These are phyloP conservation scores for Cephaloascus albidus DNA, from an alignment of 805 yeast species.

Conservation along the genomic window DNA sequence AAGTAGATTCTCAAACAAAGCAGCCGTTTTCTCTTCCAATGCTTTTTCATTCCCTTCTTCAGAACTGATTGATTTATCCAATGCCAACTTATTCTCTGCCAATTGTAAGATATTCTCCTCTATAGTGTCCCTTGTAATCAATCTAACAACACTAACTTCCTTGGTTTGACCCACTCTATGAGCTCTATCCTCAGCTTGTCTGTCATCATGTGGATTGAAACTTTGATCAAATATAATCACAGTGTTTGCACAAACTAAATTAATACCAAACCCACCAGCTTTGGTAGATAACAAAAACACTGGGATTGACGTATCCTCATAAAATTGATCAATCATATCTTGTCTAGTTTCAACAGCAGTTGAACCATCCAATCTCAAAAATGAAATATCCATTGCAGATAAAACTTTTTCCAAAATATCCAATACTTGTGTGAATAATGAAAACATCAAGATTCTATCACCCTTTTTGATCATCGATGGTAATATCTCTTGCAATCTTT, in stretches of 20 bases:
- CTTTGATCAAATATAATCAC: slow-evolving; percentile 90
- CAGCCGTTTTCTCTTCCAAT: slow-evolving; percentile 43
- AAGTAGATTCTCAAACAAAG: slow-evolving; percentile 39
- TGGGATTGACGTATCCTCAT: slow-evolving; percentile 73
- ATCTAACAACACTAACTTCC: slow-evolving; percentile 69
- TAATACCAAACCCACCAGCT: slow-evolving; percentile 99
- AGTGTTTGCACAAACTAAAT: slow-evolving; percentile 87
- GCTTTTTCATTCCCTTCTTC: slow-evolving; percentile 24
- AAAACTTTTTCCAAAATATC: slow-evolving; percentile 79
- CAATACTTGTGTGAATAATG: slow-evolving; percentile 86
- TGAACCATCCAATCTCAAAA: slow-evolving; percentile 84
- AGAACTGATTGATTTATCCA: slow-evolving; percentile 58
- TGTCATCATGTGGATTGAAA: slow-evolving; percentile 97
- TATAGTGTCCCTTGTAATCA: slow-evolving; percentile 66
- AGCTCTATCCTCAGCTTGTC: slow-evolving; percentile 97
- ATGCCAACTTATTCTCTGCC: slow-evolving; percentile 84
- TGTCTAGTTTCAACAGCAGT: slow-evolving; percentile 93
- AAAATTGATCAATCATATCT: slow-evolving; percentile 80
- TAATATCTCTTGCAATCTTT: slow-evolving; percentile 46
- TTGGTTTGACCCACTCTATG: slow-evolving; percentile 93
- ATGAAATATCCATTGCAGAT: slow-evolving; percentile 53
- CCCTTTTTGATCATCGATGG: slow-evolving; percentile 43
- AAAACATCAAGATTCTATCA: slow-evolving; percentile 72
- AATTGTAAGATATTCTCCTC: slow-evolving; percentile 83
- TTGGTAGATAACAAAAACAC: slow-evolving; percentile 86